These are phyloP conservation scores for Fusarium sp. DNA, from an alignment of 2,329 filamentous ascomycete species.

Conservation along the genomic window DNA sequence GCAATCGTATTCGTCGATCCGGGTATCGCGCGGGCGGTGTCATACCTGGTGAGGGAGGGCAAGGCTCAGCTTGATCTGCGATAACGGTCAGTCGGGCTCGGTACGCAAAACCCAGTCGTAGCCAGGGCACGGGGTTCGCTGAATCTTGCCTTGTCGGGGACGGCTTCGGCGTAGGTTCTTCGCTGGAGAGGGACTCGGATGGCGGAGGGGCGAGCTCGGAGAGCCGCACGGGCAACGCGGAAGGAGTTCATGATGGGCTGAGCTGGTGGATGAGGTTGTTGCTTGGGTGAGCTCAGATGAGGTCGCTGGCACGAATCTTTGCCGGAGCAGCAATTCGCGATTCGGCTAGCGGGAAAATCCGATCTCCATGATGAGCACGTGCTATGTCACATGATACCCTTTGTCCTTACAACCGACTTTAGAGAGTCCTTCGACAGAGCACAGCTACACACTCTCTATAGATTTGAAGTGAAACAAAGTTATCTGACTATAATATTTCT, in stretches of 20 bases:
- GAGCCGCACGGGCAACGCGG: slow-evolving; percentile 88
- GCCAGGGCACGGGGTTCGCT: slow-evolving; percentile 15
- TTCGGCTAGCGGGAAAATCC: slow-evolving; percentile 53
- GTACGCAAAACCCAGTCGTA: slow-evolving; percentile 33
- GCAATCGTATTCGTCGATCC: slow-evolving; percentile 36
- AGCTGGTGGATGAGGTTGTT: slow-evolving; percentile 59
- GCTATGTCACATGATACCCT: slow-evolving; percentile 42
- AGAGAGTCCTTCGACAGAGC: background rate
- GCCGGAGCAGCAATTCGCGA: slow-evolving; percentile 50
- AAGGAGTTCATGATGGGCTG: slow-evolving; percentile 86
- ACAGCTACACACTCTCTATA: background rate
- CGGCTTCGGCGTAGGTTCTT: slow-evolving; percentile 89
- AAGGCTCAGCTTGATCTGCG: slow-evolving; percentile 93
- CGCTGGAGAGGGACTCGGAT: slow-evolving; percentile 80
- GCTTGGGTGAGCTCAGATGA: slow-evolving; percentile 53
- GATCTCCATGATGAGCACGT: slow-evolving; percentile 44
- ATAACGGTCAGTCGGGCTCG: slow-evolving; percentile 39
- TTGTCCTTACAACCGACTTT: background rate
- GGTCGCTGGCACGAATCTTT: slow-evolving; percentile 59
- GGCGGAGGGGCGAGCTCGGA: slow-evolving; percentile 81
- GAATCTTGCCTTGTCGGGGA: slow-evolving; percentile 76
- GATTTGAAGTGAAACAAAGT: background rate
- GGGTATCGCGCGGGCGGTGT: slow-evolving; percentile 28
- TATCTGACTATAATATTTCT: no score
- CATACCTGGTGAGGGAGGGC: slow-evolving; percentile 98